phyloP scores from a whole-genome alignment of 2,329 filamentous ascomycete genomes.

The Fusarium sterilihyphosum region DNA sequence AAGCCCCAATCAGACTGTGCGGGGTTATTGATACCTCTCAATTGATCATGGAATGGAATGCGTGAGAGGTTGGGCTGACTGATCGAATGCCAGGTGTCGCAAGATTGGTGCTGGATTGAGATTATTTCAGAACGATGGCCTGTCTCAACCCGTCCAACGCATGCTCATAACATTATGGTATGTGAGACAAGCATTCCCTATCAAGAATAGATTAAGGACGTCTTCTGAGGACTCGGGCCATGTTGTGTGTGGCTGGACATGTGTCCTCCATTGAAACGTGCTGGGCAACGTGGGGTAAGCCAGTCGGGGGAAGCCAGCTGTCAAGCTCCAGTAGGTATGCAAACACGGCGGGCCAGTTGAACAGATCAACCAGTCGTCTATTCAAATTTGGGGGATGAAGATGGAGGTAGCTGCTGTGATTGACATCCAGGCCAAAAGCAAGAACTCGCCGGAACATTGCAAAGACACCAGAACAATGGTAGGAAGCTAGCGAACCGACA shows the following conservation, averaged over 20 bases:
- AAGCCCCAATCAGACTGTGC: constrained; percentile 9
- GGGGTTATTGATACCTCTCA: constrained; percentile 16
- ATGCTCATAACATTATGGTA: constrained; percentile 7
- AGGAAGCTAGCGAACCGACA: background rate
- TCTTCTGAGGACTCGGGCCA: constrained; percentile 28
- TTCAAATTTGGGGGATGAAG: constrained; percentile 10
- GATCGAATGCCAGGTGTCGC: constrained; percentile 12
- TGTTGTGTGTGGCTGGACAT: constrained; percentile 50
- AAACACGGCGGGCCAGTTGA: constrained; percentile 29
- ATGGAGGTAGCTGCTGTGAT: constrained; percentile 27
- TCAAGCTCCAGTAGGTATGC: constrained; percentile 38
- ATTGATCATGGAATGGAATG: constrained; percentile 18
- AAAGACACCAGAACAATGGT: background rate
- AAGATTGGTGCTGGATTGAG: constrained; percentile 1
- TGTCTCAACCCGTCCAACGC: constrained; percentile 26
- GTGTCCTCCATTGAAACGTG: constrained; percentile 52
- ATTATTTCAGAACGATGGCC: constrained; percentile 5
- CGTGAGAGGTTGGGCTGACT: constrained; percentile 22
- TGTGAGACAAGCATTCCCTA: constrained; percentile 36
- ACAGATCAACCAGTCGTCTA: constrained; percentile 20
- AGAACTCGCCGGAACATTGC: constrained; percentile 10
- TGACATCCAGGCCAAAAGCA: constrained; percentile 33
- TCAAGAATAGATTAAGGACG: constrained; percentile 28
- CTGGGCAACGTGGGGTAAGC: constrained; percentile 43
- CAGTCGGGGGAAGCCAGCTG: constrained; percentile 47